Evolutionary conservation across 495 filamentous ascomycete genomes (phyloP), one percentile per base, ranked within the genome.

Genomic region (Neurospora tetraspora): DNA sequence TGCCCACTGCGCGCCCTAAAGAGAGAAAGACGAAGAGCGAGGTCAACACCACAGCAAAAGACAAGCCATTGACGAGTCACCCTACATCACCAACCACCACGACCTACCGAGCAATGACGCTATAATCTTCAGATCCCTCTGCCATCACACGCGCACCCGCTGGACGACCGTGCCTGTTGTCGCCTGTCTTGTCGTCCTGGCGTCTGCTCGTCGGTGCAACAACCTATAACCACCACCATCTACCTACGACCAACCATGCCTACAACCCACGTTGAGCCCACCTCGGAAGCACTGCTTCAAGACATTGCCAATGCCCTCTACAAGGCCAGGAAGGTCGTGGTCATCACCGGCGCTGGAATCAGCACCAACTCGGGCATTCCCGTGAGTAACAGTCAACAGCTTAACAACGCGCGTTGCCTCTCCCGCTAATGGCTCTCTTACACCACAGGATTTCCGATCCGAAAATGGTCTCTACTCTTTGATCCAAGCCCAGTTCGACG

Each of bases 301-400:
- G 79, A 86, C 27, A 87, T 92, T 71, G 90, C 90, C 70, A 85
- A 90, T 74, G 76, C 82, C 1, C 80, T 92, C 43, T 86, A 83
- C 70, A 88, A 89, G 73, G 85, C 90, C 4, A 84, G 85, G 70
- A 91, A 90, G 71, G 83, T 90, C 9, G 85, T 92, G 38, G 86
- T 92, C 10, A 82, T 92, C 31, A 92, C 90, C 1, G 90, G 90
- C 39, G 90, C 90, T 68, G 90, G 90, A 36, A 92, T 92, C 70
- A 91, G 88, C 74, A 92, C 90, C 61, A 92, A 91, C 77, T 91
- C 88, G 72, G 90, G 90, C 43, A 92, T 92, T 73, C 90, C 90
- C 18, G 90, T 92, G 88, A 81, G 20, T 61, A 53, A 74, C 70
- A 71, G 74, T 65, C 71, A 36, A 61, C 40, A 11, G 39, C 69